These are phyloP conservation scores for Entomophthora muscae DNA, from an alignment of 371 early-diverging fungal genomes.

Conservation along the genomic window DNA sequence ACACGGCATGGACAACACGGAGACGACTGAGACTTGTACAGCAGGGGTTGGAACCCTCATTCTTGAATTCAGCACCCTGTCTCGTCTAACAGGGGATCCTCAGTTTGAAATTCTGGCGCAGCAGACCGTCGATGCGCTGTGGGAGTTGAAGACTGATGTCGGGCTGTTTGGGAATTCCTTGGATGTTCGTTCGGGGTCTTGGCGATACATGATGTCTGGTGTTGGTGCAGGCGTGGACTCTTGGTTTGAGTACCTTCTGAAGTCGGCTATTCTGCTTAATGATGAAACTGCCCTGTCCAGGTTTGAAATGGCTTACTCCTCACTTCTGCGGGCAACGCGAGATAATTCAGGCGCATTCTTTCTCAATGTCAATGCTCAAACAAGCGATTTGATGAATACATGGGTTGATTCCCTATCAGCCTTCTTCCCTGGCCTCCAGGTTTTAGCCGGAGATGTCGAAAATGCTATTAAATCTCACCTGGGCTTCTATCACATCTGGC, in stretches of 20 bases:
- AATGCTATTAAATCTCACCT: slow-evolving; percentile 63
- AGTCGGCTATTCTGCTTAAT: slow-evolving; percentile 74
- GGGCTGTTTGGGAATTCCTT: slow-evolving; percentile 75
- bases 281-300: slow-evolving; percentile 50
- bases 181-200: slow-evolving; percentile 41
- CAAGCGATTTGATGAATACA: slow-evolving; percentile 35
- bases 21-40: slow-evolving; percentile 66
- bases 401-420: slow-evolving; percentile 88
- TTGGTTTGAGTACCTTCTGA: slow-evolving; percentile 81
- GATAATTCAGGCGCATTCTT: slow-evolving; percentile 66
- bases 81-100: slow-evolving; percentile 61
- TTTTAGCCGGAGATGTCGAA: slow-evolving; percentile 66
- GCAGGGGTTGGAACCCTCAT: slow-evolving; percentile 85
- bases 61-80: slow-evolving; percentile 88
- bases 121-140: slow-evolving; percentile 47
- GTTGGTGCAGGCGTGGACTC: slow-evolving; percentile 91
- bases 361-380: slow-evolving; percentile 65
- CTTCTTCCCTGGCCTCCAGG: slow-evolving; percentile 84
- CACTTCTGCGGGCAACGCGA: slow-evolving; percentile 36
- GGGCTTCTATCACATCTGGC: slow-evolving; percentile 73
- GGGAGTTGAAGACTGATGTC: slow-evolving; percentile 51
- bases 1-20: slow-evolving; percentile 43
- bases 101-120: slow-evolving; percentile 64
- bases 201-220: slow-evolving; percentile 50
- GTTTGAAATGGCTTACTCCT: slow-evolving; percentile 65